Percentiles rank a stretch among this genome's conserved stretches.
Conservation (phyloP, 2,329 filamentous ascomycete genomes). For the Tolypocladium ophioglossoides region DNA sequence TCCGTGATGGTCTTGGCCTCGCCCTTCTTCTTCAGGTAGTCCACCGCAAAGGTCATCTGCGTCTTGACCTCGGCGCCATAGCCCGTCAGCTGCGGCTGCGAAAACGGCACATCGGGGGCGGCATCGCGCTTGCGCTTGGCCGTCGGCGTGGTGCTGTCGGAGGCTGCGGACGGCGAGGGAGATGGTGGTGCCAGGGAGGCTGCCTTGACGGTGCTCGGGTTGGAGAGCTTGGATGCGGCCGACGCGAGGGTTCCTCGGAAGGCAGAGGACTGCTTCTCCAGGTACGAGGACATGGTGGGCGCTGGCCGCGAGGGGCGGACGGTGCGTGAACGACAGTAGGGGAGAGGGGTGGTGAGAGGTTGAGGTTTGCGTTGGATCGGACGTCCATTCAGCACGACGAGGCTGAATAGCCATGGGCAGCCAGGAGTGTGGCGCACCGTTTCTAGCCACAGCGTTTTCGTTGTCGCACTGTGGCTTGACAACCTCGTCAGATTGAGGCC, state of each 20-base stretch:
- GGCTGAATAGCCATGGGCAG: not conserved
- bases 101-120: slow-evolving; percentile 49
- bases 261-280: slow-evolving; percentile 54
- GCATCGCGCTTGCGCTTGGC: slow-evolving; percentile 51
- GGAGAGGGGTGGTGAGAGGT: not conserved
- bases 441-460: not conserved
- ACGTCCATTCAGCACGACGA: not conserved
- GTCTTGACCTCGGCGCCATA: slow-evolving; percentile 75
- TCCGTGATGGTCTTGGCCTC: slow-evolving; percentile 61
- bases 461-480: not conserved
- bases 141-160: slow-evolving; percentile 52
- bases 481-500: too few relatives aligned
- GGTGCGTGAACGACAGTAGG: not conserved
- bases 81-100: slow-evolving; percentile 65
- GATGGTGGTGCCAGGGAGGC: slow-evolving; percentile 45
- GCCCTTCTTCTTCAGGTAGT: slow-evolving; percentile 66
- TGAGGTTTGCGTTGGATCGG: not conserved
- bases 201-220: slow-evolving; percentile 31
- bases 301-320: not conserved
- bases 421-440: not conserved
- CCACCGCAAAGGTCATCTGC: slow-evolving; percentile 77
- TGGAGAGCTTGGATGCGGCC: slow-evolving; percentile 53
- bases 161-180: slow-evolving; percentile 48
- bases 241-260: slow-evolving; percentile 52
- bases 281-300: slow-evolving; percentile 46